These are phyloP conservation scores for Wickerhamiella cacticola DNA, from an alignment of 805 yeast genomes.

Conservation along the genomic window DNA sequence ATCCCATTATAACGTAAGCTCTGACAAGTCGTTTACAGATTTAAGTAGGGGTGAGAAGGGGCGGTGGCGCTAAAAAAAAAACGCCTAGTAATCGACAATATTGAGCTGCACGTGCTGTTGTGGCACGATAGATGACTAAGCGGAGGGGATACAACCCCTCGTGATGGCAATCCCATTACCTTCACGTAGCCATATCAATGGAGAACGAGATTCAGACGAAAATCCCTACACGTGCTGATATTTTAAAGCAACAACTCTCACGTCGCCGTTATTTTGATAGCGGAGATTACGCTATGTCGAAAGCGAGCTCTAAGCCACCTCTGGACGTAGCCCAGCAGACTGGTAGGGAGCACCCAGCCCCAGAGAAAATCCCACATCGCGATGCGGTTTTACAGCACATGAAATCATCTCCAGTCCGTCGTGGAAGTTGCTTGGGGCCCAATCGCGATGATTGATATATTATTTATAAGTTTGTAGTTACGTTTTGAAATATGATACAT, in stretches of 20 bases:
- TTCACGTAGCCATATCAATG: not conserved
- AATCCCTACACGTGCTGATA: slow-evolving; percentile 23
- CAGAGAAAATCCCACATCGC: slow-evolving; percentile 23
- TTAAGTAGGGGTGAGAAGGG: no score
- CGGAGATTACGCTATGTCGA: slow-evolving; percentile 80
- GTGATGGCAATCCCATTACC: not conserved
- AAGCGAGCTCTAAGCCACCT: slow-evolving; percentile 27
- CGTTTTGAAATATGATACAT: not conserved
- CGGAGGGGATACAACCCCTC: slow-evolving; percentile 3
- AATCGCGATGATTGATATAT: slow-evolving; percentile 5
- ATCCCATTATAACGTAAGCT: slow-evolving; percentile 6
- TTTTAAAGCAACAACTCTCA: slow-evolving; percentile 32
- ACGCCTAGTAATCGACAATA: not conserved
- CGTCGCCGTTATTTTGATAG: slow-evolving; percentile 86
- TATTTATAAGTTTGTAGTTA: not conserved
- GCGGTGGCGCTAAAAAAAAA: not conserved
- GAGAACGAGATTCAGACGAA: not conserved
- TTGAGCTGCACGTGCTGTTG: slow-evolving; percentile 5
- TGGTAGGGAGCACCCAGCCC: slow-evolving; percentile 25
- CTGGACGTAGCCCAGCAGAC: slow-evolving; percentile 9
- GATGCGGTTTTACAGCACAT: slow-evolving; percentile 19
- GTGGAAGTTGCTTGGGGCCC: slow-evolving; percentile 21
- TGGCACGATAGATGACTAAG: slow-evolving; percentile 5
- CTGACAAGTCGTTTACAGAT: no score
- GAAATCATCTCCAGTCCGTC: slow-evolving; percentile 21